Evolutionary conservation across 2,329 filamentous ascomycete species (phyloP).

Genomic region (Zalaria sp.): DNA sequence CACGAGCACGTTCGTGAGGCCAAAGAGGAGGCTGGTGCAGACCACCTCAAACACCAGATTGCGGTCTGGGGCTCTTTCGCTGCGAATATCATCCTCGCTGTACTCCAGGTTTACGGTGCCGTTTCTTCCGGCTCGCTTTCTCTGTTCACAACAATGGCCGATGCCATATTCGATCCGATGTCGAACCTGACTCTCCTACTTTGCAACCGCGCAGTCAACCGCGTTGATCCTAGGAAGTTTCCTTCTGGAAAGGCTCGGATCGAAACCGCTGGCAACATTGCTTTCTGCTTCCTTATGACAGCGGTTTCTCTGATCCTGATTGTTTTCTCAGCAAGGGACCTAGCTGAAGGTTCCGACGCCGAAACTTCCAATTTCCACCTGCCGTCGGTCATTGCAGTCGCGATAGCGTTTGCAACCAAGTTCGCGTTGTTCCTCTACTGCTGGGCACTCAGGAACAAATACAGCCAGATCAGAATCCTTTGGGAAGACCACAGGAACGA

Average conservation of each 20-base stretch:
- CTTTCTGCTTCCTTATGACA: slow-evolving; percentile 93
- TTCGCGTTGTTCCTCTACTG: slow-evolving; percentile 78
- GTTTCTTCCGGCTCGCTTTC: slow-evolving; percentile 80
- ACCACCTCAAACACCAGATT: slow-evolving; percentile 62
- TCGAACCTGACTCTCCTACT: slow-evolving; percentile 80
- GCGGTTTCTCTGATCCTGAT: slow-evolving; percentile 85
- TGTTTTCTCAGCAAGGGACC: slow-evolving; percentile 65
- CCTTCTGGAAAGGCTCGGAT: slow-evolving; percentile 87
- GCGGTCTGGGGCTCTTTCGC: slow-evolving; percentile 54
- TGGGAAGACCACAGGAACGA: slow-evolving; percentile 98
- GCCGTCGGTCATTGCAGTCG: slow-evolving; percentile 73
- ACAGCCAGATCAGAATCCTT: slow-evolving; percentile 80
- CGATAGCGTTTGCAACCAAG: slow-evolving; percentile 74
- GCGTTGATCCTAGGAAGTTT: slow-evolving; percentile 73
- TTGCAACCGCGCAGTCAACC: slow-evolving; percentile 74
- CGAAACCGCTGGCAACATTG: slow-evolving; percentile 90
- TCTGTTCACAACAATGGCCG: slow-evolving; percentile 94
- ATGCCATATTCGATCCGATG: slow-evolving; percentile 83
- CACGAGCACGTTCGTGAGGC: slow-evolving; percentile 80
- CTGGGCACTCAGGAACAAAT: slow-evolving; percentile 78
- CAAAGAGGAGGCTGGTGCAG: slow-evolving; percentile 64
- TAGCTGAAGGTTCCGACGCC: slow-evolving; percentile 38
- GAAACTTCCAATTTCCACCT: slow-evolving; percentile 49
- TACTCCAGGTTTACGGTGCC: slow-evolving; percentile 79
- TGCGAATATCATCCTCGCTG: slow-evolving; percentile 67